Conservation (phyloP, 371 early-diverging fungal genomes). For the Capillidium rhysosporum region DNA sequence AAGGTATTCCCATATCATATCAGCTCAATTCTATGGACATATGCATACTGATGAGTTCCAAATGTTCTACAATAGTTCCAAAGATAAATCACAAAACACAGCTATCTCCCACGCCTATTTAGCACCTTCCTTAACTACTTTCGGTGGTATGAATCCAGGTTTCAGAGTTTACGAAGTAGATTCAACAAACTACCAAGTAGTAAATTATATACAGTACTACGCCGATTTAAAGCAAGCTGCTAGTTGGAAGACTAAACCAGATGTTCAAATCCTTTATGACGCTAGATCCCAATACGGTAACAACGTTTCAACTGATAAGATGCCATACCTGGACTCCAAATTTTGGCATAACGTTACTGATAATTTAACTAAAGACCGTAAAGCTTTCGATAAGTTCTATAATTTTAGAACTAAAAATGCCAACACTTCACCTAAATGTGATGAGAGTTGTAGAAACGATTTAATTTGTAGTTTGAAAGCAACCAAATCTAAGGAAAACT, state of each 20-base stretch:
- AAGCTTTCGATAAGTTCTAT: neutral
- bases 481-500: neutral
- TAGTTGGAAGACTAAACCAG: neutral
- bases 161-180: slow-evolving; percentile 10
- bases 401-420: neutral
- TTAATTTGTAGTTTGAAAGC: slow-evolving; percentile 3
- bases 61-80: slow-evolving; percentile 3
- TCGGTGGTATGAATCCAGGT: slow-evolving; percentile 7
- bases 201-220: slow-evolving; percentile 8
- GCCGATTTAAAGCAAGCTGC: slow-evolving; percentile 5
- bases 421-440: neutral
- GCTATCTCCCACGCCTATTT: slow-evolving; percentile 8
- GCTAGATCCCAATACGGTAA: slow-evolving; percentile 1
- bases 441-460: neutral
- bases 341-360: slow-evolving; percentile 6
- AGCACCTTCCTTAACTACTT: slow-evolving; percentile 10
- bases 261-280: slow-evolving; percentile 8
- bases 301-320: no score
- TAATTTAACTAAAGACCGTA: neutral
- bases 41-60: slow-evolving; percentile 10
- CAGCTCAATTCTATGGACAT: slow-evolving; percentile 11
- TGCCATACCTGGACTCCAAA: neutral
- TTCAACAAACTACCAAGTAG: slow-evolving; percentile 2
- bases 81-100: neutral
- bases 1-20: slow-evolving; percentile 7